Evolutionary conservation across 2,329 filamentous ascomycete genomes (phyloP), one percentile per base, ranked within the genome.

Genomic region (Aspergillus texensis): DNA sequence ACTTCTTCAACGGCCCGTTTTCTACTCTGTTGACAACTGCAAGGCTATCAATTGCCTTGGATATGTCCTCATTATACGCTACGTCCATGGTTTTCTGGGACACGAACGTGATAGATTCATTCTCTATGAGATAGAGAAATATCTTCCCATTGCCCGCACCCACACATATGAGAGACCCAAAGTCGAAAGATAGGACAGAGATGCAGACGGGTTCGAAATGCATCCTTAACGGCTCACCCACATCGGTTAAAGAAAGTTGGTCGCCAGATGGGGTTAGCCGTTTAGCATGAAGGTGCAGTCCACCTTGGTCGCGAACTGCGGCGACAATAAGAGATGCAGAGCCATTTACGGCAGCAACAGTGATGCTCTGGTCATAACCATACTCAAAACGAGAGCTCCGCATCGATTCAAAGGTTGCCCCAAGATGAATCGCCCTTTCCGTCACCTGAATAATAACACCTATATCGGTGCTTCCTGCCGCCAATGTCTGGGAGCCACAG

Each of bases 391-490:
- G 69, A 57, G 62, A 66, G 41, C 68, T 73, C n/a, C 65, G 61
- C n/a, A 60, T 54, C 2, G 66, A 26, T 28, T 73, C 67, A 28
- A 60, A 64, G 14, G 71, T 67, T 24, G 71, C 63, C 26, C 75
- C 72, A 10, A 80, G 61, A 45, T 73, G 71, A 19, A 81, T 74
- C 10, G 75, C 74, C 19, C 60, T 69, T 48, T 76, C 69, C 11
- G 81, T 83, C 43, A 84, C 70, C 62, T 83, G 82, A 21, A 82
- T 67, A 14, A 83, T 63, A 9, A 74, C 63, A 32, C 76, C 75
- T 5, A 70, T 67, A 19, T 68, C 63, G 10, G 79, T 75, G 57
- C 70, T 76, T 21, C 77, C 79, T 9, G 79, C 80, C 32, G 80
- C 79, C 32, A 85, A 65, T 4, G 83, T 84, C 66, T 78, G 78